These are phyloP conservation scores for Aspergillus sp. DNA, from an alignment of 2,329 filamentous ascomycete species.

Conservation along the genomic window DNA sequence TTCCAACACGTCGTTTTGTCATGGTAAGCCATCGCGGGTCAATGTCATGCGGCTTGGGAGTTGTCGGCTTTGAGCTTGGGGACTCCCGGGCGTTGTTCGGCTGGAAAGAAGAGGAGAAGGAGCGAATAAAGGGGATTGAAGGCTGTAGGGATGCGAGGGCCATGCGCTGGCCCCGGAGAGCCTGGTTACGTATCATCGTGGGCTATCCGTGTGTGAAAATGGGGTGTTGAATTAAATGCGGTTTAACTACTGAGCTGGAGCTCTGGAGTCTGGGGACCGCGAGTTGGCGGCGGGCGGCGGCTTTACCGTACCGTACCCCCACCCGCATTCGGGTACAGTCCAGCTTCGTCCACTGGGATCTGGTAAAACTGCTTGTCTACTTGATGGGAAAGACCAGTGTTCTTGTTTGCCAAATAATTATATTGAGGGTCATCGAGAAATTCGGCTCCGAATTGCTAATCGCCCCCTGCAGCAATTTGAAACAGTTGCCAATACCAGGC, in stretches of 20 bases:
- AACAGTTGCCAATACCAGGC: not conserved
- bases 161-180: slow-evolving; percentile 21
- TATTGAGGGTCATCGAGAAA: not conserved
- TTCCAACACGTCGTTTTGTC: slow-evolving; percentile 66
- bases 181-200: slow-evolving; percentile 25
- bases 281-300: not conserved
- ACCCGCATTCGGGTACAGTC: not conserved
- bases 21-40: slow-evolving; percentile 69
- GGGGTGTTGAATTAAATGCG: not conserved
- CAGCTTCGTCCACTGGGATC: not conserved
- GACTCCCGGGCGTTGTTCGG: slow-evolving; percentile 12
- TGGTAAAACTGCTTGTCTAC: not conserved
- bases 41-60: slow-evolving; percentile 30
- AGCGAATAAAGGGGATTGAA: slow-evolving; percentile 10
- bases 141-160: slow-evolving; percentile 10
- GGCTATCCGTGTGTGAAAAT: not conserved
- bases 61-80: slow-evolving; percentile 12
- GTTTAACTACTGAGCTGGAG: slow-evolving; percentile 1
- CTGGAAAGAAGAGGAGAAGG: slow-evolving; percentile 23
- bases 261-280: slow-evolving; percentile 4
- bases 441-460: not conserved
- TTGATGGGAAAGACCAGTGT: not conserved
- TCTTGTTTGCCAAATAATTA: not conserved
- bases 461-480: not conserved
- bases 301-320: not conserved